Conservation (phyloP, 139 green algal genomes). For the Micromonas pusilla region DNA sequence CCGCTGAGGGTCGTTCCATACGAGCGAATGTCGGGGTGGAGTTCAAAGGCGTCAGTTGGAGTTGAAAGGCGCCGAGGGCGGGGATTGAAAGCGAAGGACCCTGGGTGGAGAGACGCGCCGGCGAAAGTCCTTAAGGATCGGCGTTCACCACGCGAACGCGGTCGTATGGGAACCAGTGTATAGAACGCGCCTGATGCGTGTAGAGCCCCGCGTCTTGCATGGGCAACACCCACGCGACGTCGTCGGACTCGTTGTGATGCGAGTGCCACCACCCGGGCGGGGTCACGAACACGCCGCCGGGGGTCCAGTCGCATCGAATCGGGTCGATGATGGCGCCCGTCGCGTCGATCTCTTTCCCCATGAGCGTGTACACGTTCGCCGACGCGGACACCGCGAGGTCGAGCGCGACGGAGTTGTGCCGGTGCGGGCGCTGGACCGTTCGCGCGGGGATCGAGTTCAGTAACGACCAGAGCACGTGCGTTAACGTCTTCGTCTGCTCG, state of each 20-base stretch:
- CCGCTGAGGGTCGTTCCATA: no score
- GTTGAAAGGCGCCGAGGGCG: no score
- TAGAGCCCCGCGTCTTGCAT: constrained; percentile 43
- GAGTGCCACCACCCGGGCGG: constrained; percentile 44
- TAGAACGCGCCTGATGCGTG: no score
- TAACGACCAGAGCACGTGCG: constrained; percentile 40
- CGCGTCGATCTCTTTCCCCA: constrained; percentile 33
- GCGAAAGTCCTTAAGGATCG: no score
- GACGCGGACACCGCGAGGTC: constrained; percentile 38
- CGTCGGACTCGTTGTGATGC: constrained; percentile 39
- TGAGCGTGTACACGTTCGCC: constrained; percentile 36
- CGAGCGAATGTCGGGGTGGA: no score
- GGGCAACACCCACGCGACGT: constrained; percentile 43
- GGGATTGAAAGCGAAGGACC: no score
- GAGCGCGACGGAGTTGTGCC: constrained; percentile 37
- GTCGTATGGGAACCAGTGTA: no score
- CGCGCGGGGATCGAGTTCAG: constrained; percentile 34
- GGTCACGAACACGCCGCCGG: constrained; percentile 39
- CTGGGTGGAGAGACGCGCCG: no score
- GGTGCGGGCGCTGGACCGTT: constrained; percentile 34
- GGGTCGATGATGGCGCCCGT: constrained; percentile 39
- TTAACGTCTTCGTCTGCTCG: constrained; percentile 42
- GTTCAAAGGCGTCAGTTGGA: no score
- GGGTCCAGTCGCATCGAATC: constrained; percentile 35
- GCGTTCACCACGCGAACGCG: no score